Evolutionary conservation across 768 basidiomycete genomes (phyloP).

Genomic region (Suillus occidentalis): DNA sequence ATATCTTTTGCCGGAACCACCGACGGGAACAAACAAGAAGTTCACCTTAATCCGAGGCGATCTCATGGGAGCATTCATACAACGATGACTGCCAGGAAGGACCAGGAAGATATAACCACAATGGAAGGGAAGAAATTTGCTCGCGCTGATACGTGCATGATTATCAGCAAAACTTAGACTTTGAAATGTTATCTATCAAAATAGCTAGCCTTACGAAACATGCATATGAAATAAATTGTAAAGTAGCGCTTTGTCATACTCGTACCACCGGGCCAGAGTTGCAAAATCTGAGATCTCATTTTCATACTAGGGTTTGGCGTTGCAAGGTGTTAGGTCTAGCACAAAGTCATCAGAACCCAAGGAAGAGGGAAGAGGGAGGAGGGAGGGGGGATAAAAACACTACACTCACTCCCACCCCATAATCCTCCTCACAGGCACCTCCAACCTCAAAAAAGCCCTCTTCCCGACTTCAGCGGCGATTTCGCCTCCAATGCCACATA

Average conservation of each 20-base stretch:
- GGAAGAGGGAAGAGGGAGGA: too few relatives aligned
- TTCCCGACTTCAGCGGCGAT: constrained; percentile 91
- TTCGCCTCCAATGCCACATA: constrained; percentile 84
- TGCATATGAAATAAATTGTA: too few relatives aligned
- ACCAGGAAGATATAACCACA: neutral
- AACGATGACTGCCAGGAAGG: neutral
- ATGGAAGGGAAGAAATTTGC: neutral
- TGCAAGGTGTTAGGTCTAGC: too few relatives aligned
- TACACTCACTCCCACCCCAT: too few relatives aligned
- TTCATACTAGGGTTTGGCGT: too few relatives aligned
- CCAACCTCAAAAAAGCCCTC: constrained; percentile 77
- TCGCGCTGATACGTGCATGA: neutral
- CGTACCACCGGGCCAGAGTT: too few relatives aligned
- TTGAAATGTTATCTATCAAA: too few relatives aligned
- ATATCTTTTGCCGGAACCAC: neutral
- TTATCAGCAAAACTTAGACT: neutral
- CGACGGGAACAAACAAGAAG: neutral
- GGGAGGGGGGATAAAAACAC: too few relatives aligned
- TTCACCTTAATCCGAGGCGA: neutral
- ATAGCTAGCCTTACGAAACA: too few relatives aligned
- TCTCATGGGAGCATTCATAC: neutral
- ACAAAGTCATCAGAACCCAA: too few relatives aligned
- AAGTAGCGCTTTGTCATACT: too few relatives aligned
- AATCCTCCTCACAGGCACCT: constrained; percentile 87
- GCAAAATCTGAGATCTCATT: too few relatives aligned